These are phyloP conservation scores for Chenopodium quinoa DNA, from an alignment of 148 eudicot species.

Conservation along the genomic window DNA sequence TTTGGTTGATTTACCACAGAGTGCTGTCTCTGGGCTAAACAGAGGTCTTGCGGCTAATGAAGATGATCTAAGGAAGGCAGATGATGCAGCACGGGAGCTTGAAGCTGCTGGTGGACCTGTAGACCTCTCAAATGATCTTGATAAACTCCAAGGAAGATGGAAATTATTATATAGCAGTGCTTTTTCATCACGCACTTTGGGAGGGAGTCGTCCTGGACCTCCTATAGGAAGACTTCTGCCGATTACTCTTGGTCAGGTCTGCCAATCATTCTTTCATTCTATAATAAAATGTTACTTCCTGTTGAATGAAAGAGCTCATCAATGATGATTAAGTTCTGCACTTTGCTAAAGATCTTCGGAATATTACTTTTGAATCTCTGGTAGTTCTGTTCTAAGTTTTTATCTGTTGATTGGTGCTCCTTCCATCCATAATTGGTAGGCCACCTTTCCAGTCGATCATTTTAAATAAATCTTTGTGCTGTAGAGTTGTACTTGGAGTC, in stretches of 20 bases:
- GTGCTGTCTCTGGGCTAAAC: conserved; percentile 83
- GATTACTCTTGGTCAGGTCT: conserved; percentile 92
- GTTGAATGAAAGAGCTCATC: background rate
- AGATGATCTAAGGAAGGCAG: conserved; percentile 75
- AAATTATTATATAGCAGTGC: conserved; percentile 91
- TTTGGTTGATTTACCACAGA: conserved; percentile 39
- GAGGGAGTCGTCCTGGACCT: conserved; percentile 96
- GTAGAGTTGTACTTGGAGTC: background rate
- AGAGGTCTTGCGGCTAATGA: conserved; percentile 94
- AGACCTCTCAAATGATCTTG: conserved; percentile 62
- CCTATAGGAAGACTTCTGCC: conserved; percentile 86
- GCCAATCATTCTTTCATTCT: background rate
- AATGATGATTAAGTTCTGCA: background rate
- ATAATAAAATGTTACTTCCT: background rate
- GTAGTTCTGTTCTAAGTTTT: too few relatives aligned
- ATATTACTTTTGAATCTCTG: background rate
- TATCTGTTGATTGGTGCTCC: background rate
- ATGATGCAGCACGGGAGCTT: conserved; percentile 80
- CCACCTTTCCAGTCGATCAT: background rate
- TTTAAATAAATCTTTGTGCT: background rate
- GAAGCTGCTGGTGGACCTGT: conserved; percentile 65
- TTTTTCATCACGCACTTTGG: conserved; percentile 92
- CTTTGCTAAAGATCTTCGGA: background rate
- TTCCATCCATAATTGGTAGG: background rate
- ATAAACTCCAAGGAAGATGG: conserved; percentile 91